These are phyloP conservation scores for Aeschynomene evenia DNA, from an alignment of 306 rosid species.

Conservation along the genomic window DNA sequence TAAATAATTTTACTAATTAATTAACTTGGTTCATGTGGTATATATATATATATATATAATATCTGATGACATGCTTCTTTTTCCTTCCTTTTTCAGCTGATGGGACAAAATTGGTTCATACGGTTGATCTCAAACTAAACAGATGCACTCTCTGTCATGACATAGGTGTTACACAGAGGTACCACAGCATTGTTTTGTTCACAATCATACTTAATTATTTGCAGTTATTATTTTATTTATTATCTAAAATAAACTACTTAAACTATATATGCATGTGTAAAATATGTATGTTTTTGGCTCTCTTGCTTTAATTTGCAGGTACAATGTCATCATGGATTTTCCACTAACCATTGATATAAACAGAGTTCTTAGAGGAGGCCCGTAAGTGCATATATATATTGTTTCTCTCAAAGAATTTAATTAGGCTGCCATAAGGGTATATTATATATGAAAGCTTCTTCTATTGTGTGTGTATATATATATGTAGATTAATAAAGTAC, in stretches of 20 bases:
- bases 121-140: slow-evolving; percentile 52
- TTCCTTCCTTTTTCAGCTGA: slow-evolving; percentile 46
- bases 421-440: neutral
- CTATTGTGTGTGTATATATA: neutral
- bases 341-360: slow-evolving; percentile 58
- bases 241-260: neutral
- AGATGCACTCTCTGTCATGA: slow-evolving; percentile 64
- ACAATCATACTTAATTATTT: neutral
- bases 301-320: slow-evolving; percentile 49
- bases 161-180: slow-evolving; percentile 65
- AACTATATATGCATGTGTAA: neutral
- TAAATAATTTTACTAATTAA: neutral
- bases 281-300: neutral
- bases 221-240: neutral
- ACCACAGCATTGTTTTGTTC: neutral
- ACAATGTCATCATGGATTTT: slow-evolving; percentile 67
- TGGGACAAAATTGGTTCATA: slow-evolving; percentile 57
- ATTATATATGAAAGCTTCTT: slow-evolving; percentile 4
- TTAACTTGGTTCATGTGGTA: neutral
- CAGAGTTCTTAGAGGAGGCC: slow-evolving; percentile 57
- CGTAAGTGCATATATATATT: slow-evolving; percentile 54
- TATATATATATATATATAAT: too few species aligned
- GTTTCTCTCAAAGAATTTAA: neutral
- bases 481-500: slow-evolving; percentile 51
- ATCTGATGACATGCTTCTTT: neutral